These are phyloP conservation scores for Trichoderma citrinoviride DNA, from an alignment of 2,329 filamentous ascomycete genomes.

Conservation along the genomic window DNA sequence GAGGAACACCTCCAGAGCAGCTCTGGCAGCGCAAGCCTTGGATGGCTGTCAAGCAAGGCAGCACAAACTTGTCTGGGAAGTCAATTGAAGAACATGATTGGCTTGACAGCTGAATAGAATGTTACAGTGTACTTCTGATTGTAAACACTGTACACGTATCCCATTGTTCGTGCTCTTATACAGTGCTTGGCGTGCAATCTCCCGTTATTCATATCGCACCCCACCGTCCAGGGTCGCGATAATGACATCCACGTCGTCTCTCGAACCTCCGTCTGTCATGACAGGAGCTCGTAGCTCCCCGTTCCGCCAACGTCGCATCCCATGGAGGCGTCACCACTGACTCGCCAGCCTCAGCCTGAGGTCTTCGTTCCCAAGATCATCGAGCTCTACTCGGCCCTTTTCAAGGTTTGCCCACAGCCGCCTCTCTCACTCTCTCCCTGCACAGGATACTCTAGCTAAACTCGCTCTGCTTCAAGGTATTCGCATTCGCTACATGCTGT, in stretches of 20 bases:
- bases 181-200: not conserved
- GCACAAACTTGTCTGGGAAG: not conserved
- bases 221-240: constrained; percentile 13
- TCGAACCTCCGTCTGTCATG: not conserved
- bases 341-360: constrained; percentile 85
- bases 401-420: constrained; percentile 56
- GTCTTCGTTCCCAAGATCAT: constrained; percentile 94
- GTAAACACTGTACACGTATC: not conserved
- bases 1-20: not conserved
- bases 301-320: constrained; percentile 11
- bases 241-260: constrained; percentile 20
- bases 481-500: constrained; percentile 25
- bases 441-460: constrained; percentile 23
- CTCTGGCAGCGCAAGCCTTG: not conserved
- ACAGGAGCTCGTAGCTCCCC: constrained; percentile 19
- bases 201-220: not conserved
- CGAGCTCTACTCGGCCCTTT: constrained; percentile 79
- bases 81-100: constrained; percentile 10
- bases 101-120: not conserved
- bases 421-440: not conserved
- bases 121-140: not conserved
- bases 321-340: constrained; percentile 91
- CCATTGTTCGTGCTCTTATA: not conserved
- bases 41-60: not conserved
- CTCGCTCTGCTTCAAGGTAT: constrained; percentile 28